phyloP scores from a whole-genome alignment of 768 basidiomycete genomes.

The Tulasnella sp. region DNA sequence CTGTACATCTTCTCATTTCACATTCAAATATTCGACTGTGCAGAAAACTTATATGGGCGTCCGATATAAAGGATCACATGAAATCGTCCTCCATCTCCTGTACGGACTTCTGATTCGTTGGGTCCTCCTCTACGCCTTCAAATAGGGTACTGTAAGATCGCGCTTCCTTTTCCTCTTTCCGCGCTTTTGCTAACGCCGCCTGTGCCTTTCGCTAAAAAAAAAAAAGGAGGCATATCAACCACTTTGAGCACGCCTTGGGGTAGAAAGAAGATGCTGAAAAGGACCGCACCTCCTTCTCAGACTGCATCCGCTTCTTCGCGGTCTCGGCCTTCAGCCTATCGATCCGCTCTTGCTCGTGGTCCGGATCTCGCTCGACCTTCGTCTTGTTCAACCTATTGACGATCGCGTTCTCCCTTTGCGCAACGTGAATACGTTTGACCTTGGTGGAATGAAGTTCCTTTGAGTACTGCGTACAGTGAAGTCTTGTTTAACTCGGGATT shows the following conservation, averaged over 20 bases:
- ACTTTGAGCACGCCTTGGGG: not conserved
- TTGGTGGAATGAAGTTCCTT: constrained; percentile 23
- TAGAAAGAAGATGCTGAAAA: not conserved
- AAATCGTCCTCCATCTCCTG: constrained; percentile 81
- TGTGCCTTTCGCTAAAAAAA: constrained; percentile 62
- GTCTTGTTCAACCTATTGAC: constrained; percentile 94
- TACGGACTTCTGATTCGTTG: constrained; percentile 41
- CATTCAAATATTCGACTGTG: too few relatives aligned
- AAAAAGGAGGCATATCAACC: not conserved
- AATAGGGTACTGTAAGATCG: constrained; percentile 79
- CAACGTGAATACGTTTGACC: constrained; percentile 76
- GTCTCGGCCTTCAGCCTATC: constrained; percentile 73
- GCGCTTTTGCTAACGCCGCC: constrained; percentile 52
- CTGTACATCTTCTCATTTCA: too few relatives aligned
- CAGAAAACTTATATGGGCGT: too few relatives aligned
- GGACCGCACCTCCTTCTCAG: constrained; percentile 52
- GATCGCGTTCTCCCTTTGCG: constrained; percentile 73
- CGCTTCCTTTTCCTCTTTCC: constrained; percentile 81
- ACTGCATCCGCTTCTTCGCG: constrained; percentile 46
- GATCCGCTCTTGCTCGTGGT: constrained; percentile 81
- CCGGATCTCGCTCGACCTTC: constrained; percentile 69
- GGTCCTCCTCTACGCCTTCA: constrained; percentile 31
- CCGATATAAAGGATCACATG: constrained; percentile 51
- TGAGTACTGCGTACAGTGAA: not conserved
- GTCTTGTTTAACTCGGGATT: too few relatives aligned